Evolutionary conservation across 1,139 yeast genomes (phyloP).

Genomic region (Lodderomyces margitis): DNA sequence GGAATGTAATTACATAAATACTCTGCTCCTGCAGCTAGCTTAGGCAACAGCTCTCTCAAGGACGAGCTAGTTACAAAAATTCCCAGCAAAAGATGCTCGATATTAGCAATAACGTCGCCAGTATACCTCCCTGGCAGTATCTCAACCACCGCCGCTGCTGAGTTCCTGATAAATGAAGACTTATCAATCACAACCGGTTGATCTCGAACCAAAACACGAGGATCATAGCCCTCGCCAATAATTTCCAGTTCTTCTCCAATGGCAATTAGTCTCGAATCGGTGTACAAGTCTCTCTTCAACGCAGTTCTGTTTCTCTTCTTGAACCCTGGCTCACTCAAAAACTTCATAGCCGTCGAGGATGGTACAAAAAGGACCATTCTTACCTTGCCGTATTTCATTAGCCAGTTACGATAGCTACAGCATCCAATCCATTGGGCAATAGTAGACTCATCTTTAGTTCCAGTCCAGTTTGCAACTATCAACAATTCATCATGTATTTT

Average conservation of each 20-base stretch:
- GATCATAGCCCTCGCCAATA: constrained; percentile 37
- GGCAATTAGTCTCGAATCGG: constrained; percentile 54
- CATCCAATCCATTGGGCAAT: constrained; percentile 77
- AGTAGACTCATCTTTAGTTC: constrained; percentile 59
- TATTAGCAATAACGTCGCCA: constrained; percentile 62
- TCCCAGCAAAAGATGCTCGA: constrained; percentile 59
- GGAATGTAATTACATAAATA: constrained; percentile 42
- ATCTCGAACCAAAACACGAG: constrained; percentile 33
- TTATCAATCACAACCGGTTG: constrained; percentile 36
- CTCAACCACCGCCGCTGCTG: constrained; percentile 51
- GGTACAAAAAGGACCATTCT: constrained; percentile 66
- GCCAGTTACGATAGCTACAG: constrained; percentile 69
- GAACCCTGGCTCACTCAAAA: constrained; percentile 51
- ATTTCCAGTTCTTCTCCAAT: constrained; percentile 27
- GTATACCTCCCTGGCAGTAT: constrained; percentile 54
- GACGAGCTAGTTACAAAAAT: constrained; percentile 9
- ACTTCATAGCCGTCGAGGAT: constrained; percentile 57
- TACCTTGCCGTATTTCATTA: constrained; percentile 70
- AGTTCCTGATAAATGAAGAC: constrained; percentile 22
- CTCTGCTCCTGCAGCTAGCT: constrained; percentile 84
- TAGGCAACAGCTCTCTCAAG: constrained; percentile 46
- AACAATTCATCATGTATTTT: constrained; percentile 62
- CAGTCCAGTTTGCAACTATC: constrained; percentile 62
- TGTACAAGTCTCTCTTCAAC: constrained; percentile 57
- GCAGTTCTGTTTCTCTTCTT: constrained; percentile 55